Evolutionary conservation across 1,284 basidiomycete genomes (phyloP).

Genomic region (Leccinum fuscescens): DNA sequence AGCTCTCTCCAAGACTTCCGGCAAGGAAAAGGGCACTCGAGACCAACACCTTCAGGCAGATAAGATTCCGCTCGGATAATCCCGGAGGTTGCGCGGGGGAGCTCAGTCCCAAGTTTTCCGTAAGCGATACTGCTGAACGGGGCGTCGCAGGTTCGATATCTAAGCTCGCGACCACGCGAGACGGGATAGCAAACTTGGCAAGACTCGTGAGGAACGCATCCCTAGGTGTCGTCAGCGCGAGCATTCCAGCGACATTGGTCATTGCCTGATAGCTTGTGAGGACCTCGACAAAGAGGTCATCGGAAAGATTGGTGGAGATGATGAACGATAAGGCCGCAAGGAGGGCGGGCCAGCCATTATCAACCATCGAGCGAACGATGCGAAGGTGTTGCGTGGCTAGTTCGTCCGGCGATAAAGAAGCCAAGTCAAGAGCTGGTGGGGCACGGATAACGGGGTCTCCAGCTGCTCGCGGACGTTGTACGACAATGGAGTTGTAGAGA

Average conservation of each 20-base stretch:
- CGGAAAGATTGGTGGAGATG: slow-evolving; percentile 85
- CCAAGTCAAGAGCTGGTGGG: slow-evolving; percentile 59
- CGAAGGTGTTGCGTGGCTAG: slow-evolving; percentile 52
- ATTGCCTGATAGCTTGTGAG: slow-evolving; percentile 81
- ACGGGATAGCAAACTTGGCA: slow-evolving; percentile 85
- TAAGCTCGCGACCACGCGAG: slow-evolving; percentile 81
- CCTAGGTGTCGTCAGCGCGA: slow-evolving; percentile 82
- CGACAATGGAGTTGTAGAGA: slow-evolving; percentile 59
- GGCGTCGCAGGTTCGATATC: slow-evolving; percentile 70
- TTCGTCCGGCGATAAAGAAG: slow-evolving; percentile 56
- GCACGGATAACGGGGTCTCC: slow-evolving; percentile 69
- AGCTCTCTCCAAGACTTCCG: slow-evolving; percentile 81
- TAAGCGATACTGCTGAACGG: slow-evolving; percentile 56
- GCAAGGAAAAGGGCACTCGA: slow-evolving; percentile 80
- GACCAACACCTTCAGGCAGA: slow-evolving; percentile 84
- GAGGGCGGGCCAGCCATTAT: slow-evolving; percentile 85
- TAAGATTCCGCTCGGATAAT: slow-evolving; percentile 85
- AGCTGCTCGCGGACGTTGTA: slow-evolving; percentile 62
- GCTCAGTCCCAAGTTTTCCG: slow-evolving; percentile 70
- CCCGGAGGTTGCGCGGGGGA: slow-evolving; percentile 60
- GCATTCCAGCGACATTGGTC: slow-evolving; percentile 87
- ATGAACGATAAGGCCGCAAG: slow-evolving; percentile 88
- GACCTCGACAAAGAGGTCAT: slow-evolving; percentile 84
- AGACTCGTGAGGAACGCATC: slow-evolving; percentile 90
- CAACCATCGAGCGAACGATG: slow-evolving; percentile 75